Base-by-base conservation (phyloP, 257 asterid genomes). In the Anisodus acutangulus region DNA sequence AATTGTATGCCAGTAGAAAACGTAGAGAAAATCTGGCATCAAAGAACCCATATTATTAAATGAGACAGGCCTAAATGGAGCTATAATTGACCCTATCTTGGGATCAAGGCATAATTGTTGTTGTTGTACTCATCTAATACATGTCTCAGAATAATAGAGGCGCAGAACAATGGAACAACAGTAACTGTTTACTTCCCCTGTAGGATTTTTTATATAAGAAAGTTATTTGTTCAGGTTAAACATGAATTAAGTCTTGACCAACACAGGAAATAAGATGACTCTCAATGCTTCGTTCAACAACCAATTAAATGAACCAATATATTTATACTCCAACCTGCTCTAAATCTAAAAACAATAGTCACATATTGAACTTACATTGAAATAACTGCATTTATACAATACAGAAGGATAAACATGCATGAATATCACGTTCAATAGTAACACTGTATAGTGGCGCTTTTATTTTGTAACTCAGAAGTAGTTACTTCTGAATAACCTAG, bases 171-270 rank as follows among this genome's bases (percentile, higher is more conserved):
- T 76, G 11, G 3, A 2, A 51, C 41, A 51, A 51, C 63, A 26
- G 19, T 51, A 51, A 51, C 0, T 76, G 63, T 26, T 26, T 76
- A 53, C 63, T 76, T 53, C 26, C 80, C 3, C 0, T 74, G 60
- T 74, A 54, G 55, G 19, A 74, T 19, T 6, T 72, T 19, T 72
- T 10, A 76, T 26, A 26, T 53, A 26, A 76, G 63, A 76, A 12
- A 51, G n/a, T 59, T 76, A 26, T 47, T 69, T 74, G 80, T 49
- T 71, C 80, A 49, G 43, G 80, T 74, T 72, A 74, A 74, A 74
- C 80, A 49, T 74, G 80, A 49, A 72, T 22, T 9, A 47, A 72
- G 22, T 76, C 81, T 53, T 19, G 9, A 53, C 62, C 13, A 51
- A 51, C 22, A 76, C 15, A 26, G 26, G 81, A 76, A 51, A 76